Conservation (phyloP, 441 rosid genomes). For the Daphne laureola region DNA sequence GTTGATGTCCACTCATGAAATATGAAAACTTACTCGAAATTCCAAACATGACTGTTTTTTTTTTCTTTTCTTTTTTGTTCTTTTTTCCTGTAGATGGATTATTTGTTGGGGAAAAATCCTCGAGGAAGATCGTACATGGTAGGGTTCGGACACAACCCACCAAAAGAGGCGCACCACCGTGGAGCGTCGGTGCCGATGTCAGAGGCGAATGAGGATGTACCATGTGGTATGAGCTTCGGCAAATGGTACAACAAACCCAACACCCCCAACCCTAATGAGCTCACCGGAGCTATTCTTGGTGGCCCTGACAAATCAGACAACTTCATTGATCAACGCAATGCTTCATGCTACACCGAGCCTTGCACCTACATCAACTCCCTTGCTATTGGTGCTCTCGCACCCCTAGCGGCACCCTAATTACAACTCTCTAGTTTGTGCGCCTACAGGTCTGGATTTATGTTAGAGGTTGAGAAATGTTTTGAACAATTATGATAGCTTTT, state of each 20-base stretch:
- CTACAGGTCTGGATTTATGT: too few relatives aligned
- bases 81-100: conserved; percentile 49
- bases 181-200: conserved; percentile 58
- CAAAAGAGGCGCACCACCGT: conserved; percentile 72
- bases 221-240: conserved; percentile 62
- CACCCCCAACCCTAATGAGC: conserved; percentile 65
- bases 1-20: too few relatives aligned
- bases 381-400: conserved; percentile 68
- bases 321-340: conserved; percentile 55
- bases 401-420: conserved; percentile 28
- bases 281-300: conserved; percentile 84
- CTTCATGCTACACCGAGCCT: conserved; percentile 66
- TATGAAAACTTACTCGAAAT: too few relatives aligned
- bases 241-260: conserved; percentile 35
- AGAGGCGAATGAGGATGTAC: conserved; percentile 15
- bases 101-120: conserved; percentile 71
- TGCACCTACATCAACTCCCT: conserved; percentile 80
- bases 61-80: too few relatives aligned
- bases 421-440: too few relatives aligned
- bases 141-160: conserved; percentile 73
- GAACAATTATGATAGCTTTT: too few relatives aligned
- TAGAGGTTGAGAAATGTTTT: too few relatives aligned
- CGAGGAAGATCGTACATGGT: conserved; percentile 81
- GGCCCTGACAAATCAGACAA: conserved; percentile 73
- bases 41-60: too few relatives aligned